phyloP scores from a whole-genome alignment of 805 yeast genomes.

The Peterozyma xylosa region DNA sequence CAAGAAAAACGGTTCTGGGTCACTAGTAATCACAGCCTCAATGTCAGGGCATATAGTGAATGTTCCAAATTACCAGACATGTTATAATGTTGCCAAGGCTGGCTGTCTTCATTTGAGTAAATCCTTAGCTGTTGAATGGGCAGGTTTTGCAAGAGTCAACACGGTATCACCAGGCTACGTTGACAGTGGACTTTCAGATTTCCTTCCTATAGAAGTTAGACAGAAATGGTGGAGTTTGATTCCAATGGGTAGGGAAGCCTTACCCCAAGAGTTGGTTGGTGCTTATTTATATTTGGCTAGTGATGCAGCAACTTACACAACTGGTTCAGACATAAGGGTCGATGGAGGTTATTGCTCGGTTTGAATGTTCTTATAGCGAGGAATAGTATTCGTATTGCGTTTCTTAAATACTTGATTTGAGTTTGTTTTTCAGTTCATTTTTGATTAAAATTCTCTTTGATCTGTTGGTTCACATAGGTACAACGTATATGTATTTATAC shows the following conservation, averaged over 20 bases:
- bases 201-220: slow-evolving; percentile 16
- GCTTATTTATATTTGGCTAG: slow-evolving; percentile 47
- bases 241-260: slow-evolving; percentile 42
- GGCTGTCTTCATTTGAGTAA: slow-evolving; percentile 39
- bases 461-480: neutral
- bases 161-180: slow-evolving; percentile 47
- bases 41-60: slow-evolving; percentile 51
- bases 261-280: slow-evolving; percentile 40
- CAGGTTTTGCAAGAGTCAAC: slow-evolving; percentile 44
- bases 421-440: neutral
- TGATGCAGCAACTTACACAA: slow-evolving; percentile 41
- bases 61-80: slow-evolving; percentile 43
- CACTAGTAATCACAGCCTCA: slow-evolving; percentile 45
- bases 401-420: neutral
- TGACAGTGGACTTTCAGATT: slow-evolving; percentile 34
- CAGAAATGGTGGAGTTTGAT: slow-evolving; percentile 22
- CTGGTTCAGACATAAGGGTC: slow-evolving; percentile 40
- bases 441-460: neutral
- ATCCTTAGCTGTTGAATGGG: slow-evolving; percentile 41
- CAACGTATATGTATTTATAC: neutral
- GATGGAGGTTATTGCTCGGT: slow-evolving; percentile 43
- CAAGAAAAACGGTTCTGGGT: slow-evolving; percentile 37
- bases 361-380: slow-evolving; percentile 9
- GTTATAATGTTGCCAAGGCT: slow-evolving; percentile 42
- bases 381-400: no score